phyloP scores from a whole-genome alignment of 371 early-diverging fungal species.

The Apophysomyces elegans region DNA sequence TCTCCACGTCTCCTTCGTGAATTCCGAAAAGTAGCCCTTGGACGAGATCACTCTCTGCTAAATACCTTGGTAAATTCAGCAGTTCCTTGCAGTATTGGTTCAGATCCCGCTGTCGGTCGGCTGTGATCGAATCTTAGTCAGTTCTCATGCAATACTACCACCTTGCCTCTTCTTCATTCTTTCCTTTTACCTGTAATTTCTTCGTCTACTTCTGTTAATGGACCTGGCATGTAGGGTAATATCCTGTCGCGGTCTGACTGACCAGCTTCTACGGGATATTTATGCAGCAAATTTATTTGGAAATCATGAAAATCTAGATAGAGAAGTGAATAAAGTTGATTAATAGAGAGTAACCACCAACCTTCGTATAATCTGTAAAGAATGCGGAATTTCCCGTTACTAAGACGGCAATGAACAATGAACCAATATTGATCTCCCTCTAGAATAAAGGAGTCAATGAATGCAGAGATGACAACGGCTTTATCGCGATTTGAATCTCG shows the following conservation, averaged over 20 bases:
- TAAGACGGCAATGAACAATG: conserved; percentile 65
- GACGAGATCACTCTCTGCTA: conserved; percentile 59
- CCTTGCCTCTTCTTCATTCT: neutral
- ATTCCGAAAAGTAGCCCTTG: conserved; percentile 67
- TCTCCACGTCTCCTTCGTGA: conserved; percentile 71
- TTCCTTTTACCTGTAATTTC: conserved; percentile 29
- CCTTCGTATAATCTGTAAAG: conserved; percentile 76
- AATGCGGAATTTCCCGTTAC: conserved; percentile 55
- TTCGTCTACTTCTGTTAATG: conserved; percentile 56
- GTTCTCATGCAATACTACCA: neutral
- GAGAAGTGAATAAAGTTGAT: neutral
- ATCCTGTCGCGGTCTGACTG: conserved; percentile 65
- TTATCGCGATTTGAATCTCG: conserved; percentile 4
- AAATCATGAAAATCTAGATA: conserved; percentile 75
- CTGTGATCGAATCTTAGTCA: conserved; percentile 14
- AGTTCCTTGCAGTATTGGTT: conserved; percentile 74
- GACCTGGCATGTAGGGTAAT: conserved; percentile 82
- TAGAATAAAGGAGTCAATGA: conserved; percentile 61
- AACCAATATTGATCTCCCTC: conserved; percentile 76
- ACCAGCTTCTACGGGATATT: conserved; percentile 80
- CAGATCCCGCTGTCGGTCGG: conserved; percentile 65
- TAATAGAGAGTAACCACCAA: neutral
- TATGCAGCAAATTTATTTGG: conserved; percentile 74
- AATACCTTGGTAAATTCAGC: conserved; percentile 61
- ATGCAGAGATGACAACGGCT: conserved; percentile 50